Base-by-base conservation (phyloP, 2,329 filamentous ascomycete species). In the Fusarium ambrosium region DNA sequence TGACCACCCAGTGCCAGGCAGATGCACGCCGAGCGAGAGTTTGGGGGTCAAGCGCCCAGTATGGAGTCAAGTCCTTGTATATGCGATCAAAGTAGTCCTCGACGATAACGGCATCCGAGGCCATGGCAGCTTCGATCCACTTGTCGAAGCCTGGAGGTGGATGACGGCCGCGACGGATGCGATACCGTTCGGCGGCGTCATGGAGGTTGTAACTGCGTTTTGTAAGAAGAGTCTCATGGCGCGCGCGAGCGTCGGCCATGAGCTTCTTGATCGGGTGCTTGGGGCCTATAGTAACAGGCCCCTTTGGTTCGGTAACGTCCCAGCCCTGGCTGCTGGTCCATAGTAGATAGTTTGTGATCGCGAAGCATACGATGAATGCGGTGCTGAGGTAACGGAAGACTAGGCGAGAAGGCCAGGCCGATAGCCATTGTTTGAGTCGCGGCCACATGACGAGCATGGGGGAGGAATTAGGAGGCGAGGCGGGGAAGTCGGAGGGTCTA, bases 41-140 rank as follows among this genome's bases (percentile, higher is more conserved):
- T 36, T 82, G 80, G 20, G 84, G 80, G 36, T 88, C 86, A 37
- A 90, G 80, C 2, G 84, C 89, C 90, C 90, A 92, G 76, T 89
- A 91, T 2, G 90, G 90, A 55, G 87, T 83, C 63, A 92, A 77
- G 78, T 92, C 90, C 72, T 90, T 87, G 82, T 91, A 90, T 67
- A 92, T 90, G 69, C 90, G 89, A 77, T 91, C 89, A 81, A 91
- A 92, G 76, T 90, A 92, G 64, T 90, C 88, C 76, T 92, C 90
- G 43, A 92, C 85, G 11, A 92, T 84, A 65, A 91, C 81, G n/a
- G 89, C 87, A 39, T 89, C 82, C 51, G 84, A 84, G 29, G 87
- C 83, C 22, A 82, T 75, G 8, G 90, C 90, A 66, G 89, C 89
- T 36, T 84, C 81, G 74, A 89, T 87, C 90, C 91, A 92, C 56